These are phyloP conservation scores for Gnomoniopsis smithogilvyi DNA, from an alignment of 2,329 filamentous ascomycete genomes.

Conservation along the genomic window DNA sequence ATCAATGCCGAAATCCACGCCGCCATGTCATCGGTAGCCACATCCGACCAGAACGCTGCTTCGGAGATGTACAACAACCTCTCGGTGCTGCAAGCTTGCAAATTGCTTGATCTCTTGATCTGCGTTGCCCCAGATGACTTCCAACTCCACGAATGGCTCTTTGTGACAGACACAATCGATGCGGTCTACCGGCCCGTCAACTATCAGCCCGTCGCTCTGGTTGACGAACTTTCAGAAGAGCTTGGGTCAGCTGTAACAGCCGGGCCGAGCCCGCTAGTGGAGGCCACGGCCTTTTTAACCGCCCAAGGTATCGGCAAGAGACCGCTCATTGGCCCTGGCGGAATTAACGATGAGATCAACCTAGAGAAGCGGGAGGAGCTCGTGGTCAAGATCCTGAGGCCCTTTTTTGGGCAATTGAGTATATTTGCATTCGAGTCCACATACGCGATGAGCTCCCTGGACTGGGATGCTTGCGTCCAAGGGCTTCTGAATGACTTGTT, in stretches of 20 bases:
- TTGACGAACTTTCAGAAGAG: constrained; percentile 80
- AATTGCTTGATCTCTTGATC: constrained; percentile 85
- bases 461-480: constrained; percentile 61
- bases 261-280: constrained; percentile 30
- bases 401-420: constrained; percentile 88
- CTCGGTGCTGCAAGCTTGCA: constrained; percentile 85
- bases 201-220: constrained; percentile 70
- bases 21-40: constrained; percentile 71
- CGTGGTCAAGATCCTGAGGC: constrained; percentile 73
- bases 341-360: constrained; percentile 52
- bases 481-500: constrained; percentile 72
- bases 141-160: constrained; percentile 97
- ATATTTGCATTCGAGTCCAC: constrained; percentile 92
- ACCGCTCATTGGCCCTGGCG: constrained; percentile 49
- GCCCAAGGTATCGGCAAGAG: constrained; percentile 36
- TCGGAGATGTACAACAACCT: constrained; percentile 73
- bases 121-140: constrained; percentile 90
- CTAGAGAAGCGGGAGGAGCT: constrained; percentile 65
- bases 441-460: constrained; percentile 75
- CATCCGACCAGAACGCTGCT: constrained; percentile 59
- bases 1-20: constrained; percentile 83
- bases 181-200: constrained; percentile 78
- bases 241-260: constrained; percentile 48
- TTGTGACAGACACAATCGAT: constrained; percentile 94
- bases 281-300: constrained; percentile 34